These are phyloP conservation scores for Mantamonas sphyraenae DNA, from an alignment of 78 protist genomes.

Conservation along the genomic window DNA sequence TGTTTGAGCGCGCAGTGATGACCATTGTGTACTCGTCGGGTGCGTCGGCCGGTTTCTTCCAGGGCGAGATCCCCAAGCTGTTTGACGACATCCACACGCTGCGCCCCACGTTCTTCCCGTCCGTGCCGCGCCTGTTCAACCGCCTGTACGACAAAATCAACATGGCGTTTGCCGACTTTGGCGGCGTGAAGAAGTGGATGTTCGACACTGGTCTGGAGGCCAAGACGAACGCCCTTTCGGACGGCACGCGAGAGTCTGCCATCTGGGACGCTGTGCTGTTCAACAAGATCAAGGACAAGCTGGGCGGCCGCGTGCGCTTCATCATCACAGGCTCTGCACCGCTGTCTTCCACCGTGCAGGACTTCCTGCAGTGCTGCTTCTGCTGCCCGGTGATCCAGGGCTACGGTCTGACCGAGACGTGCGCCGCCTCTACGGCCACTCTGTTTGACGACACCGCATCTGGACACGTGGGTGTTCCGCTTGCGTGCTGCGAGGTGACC, in stretches of 20 bases:
- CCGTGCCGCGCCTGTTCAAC: constrained; percentile 90
- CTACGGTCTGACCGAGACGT: constrained; percentile 63
- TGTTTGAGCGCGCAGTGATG: constrained; percentile 65
- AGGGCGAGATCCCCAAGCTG: constrained; percentile 25
- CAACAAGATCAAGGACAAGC: constrained; percentile 26
- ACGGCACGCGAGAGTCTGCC: constrained; percentile 12
- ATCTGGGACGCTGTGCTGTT: constrained; percentile 70
- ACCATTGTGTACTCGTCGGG: background rate
- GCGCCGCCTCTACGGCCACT: constrained; percentile 11
- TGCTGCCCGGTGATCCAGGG: constrained; percentile 40
- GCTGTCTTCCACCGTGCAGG: constrained; percentile 51
- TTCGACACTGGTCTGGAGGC: background rate
- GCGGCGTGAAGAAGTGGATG: constrained; percentile 1
- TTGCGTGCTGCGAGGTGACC: background rate
- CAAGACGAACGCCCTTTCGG: background rate
- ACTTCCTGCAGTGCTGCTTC: constrained; percentile 41
- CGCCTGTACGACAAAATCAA: constrained; percentile 59
- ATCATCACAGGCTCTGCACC: constrained; percentile 89
- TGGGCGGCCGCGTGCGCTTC: constrained; percentile 80
- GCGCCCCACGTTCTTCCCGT: constrained; percentile 79
- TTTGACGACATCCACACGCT: constrained; percentile 65
- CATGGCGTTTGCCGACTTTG: background rate
- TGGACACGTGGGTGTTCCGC: constrained; percentile 6
- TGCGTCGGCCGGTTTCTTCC: constrained; percentile 17
- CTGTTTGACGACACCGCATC: background rate